phyloP scores from a whole-genome alignment of 208 protist genomes.

The Leishmania major region DNA sequence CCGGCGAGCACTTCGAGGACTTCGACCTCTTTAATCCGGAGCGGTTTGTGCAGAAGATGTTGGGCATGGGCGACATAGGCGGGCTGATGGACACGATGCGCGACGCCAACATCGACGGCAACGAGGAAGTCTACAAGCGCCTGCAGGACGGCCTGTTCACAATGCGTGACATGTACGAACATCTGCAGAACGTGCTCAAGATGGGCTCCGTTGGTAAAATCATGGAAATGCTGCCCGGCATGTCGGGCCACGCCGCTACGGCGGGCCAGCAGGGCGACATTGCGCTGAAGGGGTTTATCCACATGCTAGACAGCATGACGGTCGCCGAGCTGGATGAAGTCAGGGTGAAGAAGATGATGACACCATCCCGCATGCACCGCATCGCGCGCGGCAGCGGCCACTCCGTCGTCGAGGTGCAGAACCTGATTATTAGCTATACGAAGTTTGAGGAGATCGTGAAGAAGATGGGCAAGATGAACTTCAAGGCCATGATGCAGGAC shows the following conservation, averaged over 20 bases:
- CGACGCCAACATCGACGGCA: constrained; percentile 86
- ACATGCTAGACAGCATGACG: constrained; percentile 98
- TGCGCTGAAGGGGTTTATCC: constrained; percentile 92
- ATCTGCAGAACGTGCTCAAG: constrained; percentile 95
- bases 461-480: constrained; percentile 91
- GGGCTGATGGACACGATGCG: constrained; percentile 93
- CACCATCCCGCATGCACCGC: constrained; percentile 78
- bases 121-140: constrained; percentile 89
- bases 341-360: constrained; percentile 94
- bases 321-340: constrained; percentile 88
- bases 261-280: constrained; percentile 71
- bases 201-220: constrained; percentile 95
- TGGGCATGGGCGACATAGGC: constrained; percentile 97
- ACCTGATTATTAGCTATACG: constrained; percentile 78
- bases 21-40: constrained; percentile 94
- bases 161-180: constrained; percentile 97
- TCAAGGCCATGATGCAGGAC: constrained; percentile 89
- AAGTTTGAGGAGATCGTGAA: constrained; percentile 93
- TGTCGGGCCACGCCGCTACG: constrained; percentile 67
- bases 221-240: constrained; percentile 94
- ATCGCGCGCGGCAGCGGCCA: constrained; percentile 88
- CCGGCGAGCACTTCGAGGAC: constrained; percentile 98
- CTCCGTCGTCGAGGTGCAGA: constrained; percentile 75
- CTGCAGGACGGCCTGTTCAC: constrained; percentile 95
- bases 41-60: constrained; percentile 90